Percentiles rank a stretch among this genome's conserved stretches.
Evolutionary conservation across 2,329 filamentous ascomycete species (phyloP).

Genomic region (Tolypocladium album): DNA sequence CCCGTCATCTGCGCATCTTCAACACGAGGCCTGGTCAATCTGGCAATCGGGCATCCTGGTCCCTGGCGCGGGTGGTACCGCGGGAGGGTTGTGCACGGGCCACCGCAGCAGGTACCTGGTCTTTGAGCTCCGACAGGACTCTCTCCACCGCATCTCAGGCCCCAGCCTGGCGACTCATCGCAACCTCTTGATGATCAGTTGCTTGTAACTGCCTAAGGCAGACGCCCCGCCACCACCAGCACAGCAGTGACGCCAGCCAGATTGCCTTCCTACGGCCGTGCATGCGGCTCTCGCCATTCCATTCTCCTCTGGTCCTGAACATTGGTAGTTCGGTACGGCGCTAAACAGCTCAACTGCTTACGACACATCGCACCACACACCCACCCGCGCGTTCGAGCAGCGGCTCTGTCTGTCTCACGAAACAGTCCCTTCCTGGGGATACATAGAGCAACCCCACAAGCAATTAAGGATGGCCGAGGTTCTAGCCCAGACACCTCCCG

Average conservation of each 20-base stretch:
- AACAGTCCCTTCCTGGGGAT: background rate
- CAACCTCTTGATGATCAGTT: background rate
- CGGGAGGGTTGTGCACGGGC: background rate
- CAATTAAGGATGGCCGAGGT: constrained; percentile 14
- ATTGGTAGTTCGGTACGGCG: background rate
- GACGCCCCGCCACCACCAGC: background rate
- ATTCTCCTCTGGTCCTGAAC: too few species aligned
- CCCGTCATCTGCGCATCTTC: too few species aligned
- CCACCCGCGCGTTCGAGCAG: background rate
- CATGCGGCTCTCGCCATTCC: background rate
- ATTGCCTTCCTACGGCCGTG: background rate
- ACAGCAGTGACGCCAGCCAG: background rate
- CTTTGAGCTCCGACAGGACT: background rate
- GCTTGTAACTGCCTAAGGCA: background rate
- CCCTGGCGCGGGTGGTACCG: background rate
- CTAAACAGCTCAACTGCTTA: background rate
- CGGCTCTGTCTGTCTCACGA: background rate
- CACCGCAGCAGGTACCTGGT: background rate
- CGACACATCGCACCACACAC: background rate
- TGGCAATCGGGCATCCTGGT: background rate
- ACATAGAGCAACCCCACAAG: background rate
- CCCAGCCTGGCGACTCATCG: too few species aligned
- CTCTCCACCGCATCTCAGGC: too few species aligned
- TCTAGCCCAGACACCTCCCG: constrained; percentile 18
- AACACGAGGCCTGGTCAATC: background rate